A percentile compares a stretch with the other conserved stretches of the same genome.
Evolutionary conservation across 805 yeast genomes (phyloP).

Genomic region (Lachancea meyersii): DNA sequence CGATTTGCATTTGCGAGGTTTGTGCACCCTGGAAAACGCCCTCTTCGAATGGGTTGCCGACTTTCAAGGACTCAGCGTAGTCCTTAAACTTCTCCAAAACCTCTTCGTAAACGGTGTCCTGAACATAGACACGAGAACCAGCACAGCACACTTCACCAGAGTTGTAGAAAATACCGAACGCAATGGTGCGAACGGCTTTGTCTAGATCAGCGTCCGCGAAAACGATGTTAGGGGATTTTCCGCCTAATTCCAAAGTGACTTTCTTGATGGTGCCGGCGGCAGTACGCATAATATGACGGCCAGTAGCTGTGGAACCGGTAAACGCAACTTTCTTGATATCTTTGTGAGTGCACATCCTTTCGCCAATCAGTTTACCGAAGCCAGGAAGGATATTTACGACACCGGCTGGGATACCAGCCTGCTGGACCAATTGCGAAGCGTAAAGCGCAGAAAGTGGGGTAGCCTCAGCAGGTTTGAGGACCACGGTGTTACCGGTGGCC

Average conservation of each 20-base stretch:
- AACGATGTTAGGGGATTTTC: constrained; percentile 83
- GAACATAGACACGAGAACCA: constrained; percentile 81
- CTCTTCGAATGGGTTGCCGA: constrained; percentile 76
- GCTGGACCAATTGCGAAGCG: constrained; percentile 59
- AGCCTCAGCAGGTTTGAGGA: constrained; percentile 85
- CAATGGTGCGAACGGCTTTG: constrained; percentile 58
- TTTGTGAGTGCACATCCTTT: constrained; percentile 61
- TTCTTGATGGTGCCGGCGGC: constrained; percentile 74
- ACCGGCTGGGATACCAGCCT: constrained; percentile 91
- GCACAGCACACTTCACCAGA: constrained; percentile 94
- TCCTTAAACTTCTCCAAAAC: constrained; percentile 52
- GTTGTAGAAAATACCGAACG: constrained; percentile 76
- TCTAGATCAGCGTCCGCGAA: constrained; percentile 68
- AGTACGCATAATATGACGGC: constrained; percentile 63
- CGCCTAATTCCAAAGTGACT: constrained; percentile 80
- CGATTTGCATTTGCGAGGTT: constrained; percentile 60
- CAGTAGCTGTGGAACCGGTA: constrained; percentile 84
- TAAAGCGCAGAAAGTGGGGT: constrained; percentile 86
- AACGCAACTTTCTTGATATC: constrained; percentile 74
- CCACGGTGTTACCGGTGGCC: constrained; percentile 84
- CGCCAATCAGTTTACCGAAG: constrained; percentile 71
- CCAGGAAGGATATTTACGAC: constrained; percentile 85
- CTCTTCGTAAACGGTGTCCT: constrained; percentile 63
- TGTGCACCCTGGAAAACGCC: constrained; percentile 70
- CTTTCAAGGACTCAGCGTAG: constrained; percentile 47